These are phyloP conservation scores for Ogataea nonfermentans DNA, from an alignment of 805 yeast species.

Conservation along the genomic window DNA sequence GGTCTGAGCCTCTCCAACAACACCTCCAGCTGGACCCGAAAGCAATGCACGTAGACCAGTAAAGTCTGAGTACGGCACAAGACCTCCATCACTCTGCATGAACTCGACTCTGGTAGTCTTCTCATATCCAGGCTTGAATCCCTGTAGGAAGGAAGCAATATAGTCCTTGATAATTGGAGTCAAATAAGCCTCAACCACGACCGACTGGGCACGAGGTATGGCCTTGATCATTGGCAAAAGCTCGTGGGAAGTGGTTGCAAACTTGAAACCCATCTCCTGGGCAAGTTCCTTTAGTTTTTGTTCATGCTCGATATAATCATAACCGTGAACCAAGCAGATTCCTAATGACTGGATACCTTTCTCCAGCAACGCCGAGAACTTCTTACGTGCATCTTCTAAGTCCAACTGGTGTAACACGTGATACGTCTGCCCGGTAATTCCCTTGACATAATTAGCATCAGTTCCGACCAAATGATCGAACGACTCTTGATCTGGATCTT, in stretches of 20 bases:
- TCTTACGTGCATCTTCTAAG: conserved; percentile 14
- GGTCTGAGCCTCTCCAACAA: conserved; percentile 54
- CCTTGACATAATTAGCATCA: conserved; percentile 9
- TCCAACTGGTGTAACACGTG: conserved; percentile 25
- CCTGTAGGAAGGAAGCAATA: conserved; percentile 36
- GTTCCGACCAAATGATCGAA: conserved; percentile 9
- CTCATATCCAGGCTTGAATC: conserved; percentile 23
- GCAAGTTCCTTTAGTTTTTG: conserved; percentile 36
- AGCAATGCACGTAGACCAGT: conserved; percentile 52
- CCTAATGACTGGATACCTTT: conserved; percentile 30
- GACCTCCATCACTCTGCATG: conserved; percentile 60
- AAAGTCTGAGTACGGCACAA: conserved; percentile 49
- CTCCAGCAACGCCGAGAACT: conserved; percentile 23
- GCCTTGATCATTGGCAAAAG: conserved; percentile 36
- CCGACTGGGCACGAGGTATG: conserved; percentile 38
- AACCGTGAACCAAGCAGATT: conserved; percentile 37
- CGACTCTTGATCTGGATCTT: conserved; percentile 23
- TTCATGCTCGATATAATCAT: conserved; percentile 39
- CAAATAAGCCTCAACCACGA: conserved; percentile 39
- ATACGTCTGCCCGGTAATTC: conserved; percentile 18
- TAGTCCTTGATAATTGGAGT: conserved; percentile 41
- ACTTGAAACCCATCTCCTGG: conserved; percentile 39
- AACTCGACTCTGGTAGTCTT: conserved; percentile 42
- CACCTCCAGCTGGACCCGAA: conserved; percentile 63
- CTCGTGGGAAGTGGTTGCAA: conserved; percentile 35